These are phyloP conservation scores for Phytophthora pseudosyringae DNA, from an alignment of 352 stramenopile species.

Conservation along the genomic window DNA sequence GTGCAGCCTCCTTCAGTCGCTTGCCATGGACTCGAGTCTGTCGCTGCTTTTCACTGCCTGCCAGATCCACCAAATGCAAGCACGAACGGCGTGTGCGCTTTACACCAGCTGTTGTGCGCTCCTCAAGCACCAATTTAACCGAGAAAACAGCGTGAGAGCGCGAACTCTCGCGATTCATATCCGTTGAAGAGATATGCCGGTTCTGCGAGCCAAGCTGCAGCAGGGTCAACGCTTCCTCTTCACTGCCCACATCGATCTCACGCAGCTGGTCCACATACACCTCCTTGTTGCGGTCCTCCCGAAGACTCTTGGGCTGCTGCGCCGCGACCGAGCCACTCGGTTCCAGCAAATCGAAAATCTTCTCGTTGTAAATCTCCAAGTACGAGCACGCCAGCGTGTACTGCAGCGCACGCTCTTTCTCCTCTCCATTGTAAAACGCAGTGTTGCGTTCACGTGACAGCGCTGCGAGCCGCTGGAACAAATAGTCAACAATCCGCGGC, in stretches of 20 bases:
- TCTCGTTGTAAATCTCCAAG: constrained; percentile 93
- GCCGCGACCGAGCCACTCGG: constrained; percentile 46
- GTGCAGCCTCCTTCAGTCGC: constrained; percentile 86
- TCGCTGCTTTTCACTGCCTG: constrained; percentile 88
- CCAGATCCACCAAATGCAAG: constrained; percentile 88
- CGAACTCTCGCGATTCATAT: constrained; percentile 98
- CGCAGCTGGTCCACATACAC: constrained; percentile 86
- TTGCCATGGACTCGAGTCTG: constrained; percentile 82
- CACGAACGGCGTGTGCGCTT: constrained; percentile 76
- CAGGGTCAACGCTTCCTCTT: constrained; percentile 74
- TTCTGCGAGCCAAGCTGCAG: constrained; percentile 83
- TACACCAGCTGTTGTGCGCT: constrained; percentile 64
- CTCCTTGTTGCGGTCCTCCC: constrained; percentile 76
- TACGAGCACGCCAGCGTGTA: constrained; percentile 85
- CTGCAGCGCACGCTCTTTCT: constrained; percentile 45
- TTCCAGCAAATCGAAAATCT: constrained; percentile 89
- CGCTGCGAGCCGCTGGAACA: constrained; percentile 69
- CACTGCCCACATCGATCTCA: constrained; percentile 66
- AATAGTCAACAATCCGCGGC: constrained; percentile 82
- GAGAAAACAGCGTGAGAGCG: constrained; percentile 98
- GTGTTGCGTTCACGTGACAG: constrained; percentile 50
- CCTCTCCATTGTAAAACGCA: constrained; percentile 38
- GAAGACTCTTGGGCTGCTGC: constrained; percentile 69
- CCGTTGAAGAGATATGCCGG: constrained; percentile 94
- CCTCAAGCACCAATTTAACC: constrained; percentile 90